phyloP scores from a whole-genome alignment of 805 yeast species.

The Saccharomycopsis fodiens region DNA sequence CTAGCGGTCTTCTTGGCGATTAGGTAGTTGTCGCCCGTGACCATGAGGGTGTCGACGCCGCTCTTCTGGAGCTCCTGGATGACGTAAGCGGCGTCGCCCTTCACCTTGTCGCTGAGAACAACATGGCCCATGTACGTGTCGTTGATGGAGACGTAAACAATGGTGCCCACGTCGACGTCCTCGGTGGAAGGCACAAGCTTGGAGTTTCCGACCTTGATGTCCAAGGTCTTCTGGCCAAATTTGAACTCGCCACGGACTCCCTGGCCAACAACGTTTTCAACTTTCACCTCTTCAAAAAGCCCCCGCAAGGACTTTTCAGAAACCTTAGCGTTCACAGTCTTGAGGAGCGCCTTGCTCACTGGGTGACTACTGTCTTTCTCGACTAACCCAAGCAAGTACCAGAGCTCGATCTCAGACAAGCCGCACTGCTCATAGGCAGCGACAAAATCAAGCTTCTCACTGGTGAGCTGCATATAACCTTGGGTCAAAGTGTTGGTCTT shows the following conservation, averaged over 20 bases:
- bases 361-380: conserved; percentile 85
- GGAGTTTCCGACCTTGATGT: conserved; percentile 48
- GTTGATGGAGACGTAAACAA: conserved; percentile 46
- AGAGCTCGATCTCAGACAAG: neutral
- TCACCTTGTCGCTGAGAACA: conserved; percentile 60
- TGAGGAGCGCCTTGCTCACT: conserved; percentile 21
- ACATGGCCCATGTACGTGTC: conserved; percentile 54
- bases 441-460: conserved; percentile 37
- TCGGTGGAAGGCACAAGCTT: conserved; percentile 28
- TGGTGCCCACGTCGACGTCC: conserved; percentile 19
- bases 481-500: conserved; percentile 93
- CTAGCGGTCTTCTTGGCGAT: conserved; percentile 61
- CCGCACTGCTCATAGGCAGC: conserved; percentile 33
- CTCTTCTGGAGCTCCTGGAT: conserved; percentile 43
- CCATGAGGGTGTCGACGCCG: conserved; percentile 68
- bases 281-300: conserved; percentile 20
- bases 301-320: neutral
- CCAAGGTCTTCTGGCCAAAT: conserved; percentile 23
- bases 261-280: conserved; percentile 31
- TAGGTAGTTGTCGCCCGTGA: conserved; percentile 74
- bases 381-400: conserved; percentile 29
- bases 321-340: neutral
- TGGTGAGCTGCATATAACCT: conserved; percentile 59
- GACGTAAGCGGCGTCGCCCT: conserved; percentile 56
- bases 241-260: conserved; percentile 29